A percentile compares a stretch with the other conserved stretches of the same genome.
Evolutionary conservation across 352 stramenopile genomes (phyloP).

Genomic region (Thraustochytrium sp.): DNA sequence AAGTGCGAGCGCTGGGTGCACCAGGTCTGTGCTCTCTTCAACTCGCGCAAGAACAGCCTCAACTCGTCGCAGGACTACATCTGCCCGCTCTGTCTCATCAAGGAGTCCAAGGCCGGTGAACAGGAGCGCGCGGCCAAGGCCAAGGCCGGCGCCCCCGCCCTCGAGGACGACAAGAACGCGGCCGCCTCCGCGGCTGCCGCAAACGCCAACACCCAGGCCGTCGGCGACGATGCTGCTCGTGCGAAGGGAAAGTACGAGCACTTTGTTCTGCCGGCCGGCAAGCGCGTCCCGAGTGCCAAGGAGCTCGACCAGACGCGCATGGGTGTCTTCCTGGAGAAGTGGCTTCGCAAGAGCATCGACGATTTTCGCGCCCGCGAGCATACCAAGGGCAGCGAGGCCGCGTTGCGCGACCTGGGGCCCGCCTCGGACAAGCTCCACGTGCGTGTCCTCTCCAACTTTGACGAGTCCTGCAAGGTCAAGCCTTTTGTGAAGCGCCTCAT

Average conservation of each 20-base stretch:
- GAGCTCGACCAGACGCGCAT: background rate
- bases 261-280: conserved; percentile 31
- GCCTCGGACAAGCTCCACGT: conserved; percentile 6
- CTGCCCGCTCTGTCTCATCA: conserved; percentile 32
- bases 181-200: background rate
- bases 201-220: background rate
- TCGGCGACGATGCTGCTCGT: background rate
- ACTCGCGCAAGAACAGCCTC: conserved; percentile 84
- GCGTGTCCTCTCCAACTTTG: conserved; percentile 19
- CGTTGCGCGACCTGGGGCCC: conserved; percentile 13
- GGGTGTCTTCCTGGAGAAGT: conserved; percentile 21
- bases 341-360: background rate
- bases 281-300: background rate
- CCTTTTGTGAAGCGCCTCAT: conserved; percentile 28
- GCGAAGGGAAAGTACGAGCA: conserved; percentile 44
- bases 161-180: background rate
- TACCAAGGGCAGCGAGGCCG: too few relatives aligned
- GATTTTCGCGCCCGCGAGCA: background rate
- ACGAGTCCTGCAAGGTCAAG: conserved; percentile 41
- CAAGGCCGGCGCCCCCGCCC: background rate
- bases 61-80: conserved; percentile 31
- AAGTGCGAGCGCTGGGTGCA: conserved; percentile 97
- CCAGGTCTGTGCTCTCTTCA: conserved; percentile 99
- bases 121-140: background rate
- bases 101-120: conserved; percentile 17